Conservation (phyloP, 179 eudicot genomes). For the Silene vulgaris region DNA sequence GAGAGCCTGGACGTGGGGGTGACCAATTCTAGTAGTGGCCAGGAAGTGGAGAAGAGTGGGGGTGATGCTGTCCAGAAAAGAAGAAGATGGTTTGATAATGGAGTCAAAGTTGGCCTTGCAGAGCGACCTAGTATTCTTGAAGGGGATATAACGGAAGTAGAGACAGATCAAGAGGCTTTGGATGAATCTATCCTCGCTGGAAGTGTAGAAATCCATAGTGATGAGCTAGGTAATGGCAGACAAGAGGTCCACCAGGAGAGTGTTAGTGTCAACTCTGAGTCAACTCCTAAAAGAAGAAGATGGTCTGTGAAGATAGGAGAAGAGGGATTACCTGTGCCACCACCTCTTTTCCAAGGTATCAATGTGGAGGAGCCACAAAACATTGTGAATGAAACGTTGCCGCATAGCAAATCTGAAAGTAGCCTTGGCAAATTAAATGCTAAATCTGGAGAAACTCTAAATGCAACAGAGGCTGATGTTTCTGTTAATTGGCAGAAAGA, state of each 20-base stretch:
- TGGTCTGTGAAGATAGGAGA: constrained; percentile 38
- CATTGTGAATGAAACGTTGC: constrained; percentile 3
- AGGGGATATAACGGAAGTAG: constrained; percentile 27
- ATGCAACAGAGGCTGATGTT: constrained; percentile 26
- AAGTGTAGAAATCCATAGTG: constrained; percentile 27
- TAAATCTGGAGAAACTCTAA: constrained; percentile 29
- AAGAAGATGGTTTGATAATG: constrained; percentile 42
- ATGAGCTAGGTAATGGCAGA: constrained; percentile 26
- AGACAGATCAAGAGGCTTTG: constrained; percentile 24
- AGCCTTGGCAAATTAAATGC: constrained; percentile 24
- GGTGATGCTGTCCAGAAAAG: constrained; percentile 35
- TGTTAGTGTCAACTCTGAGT: constrained; percentile 28
- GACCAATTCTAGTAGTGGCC: constrained; percentile 25
- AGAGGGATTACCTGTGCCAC: constrained; percentile 35
- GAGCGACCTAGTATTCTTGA: constrained; percentile 33
- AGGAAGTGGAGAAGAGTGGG: constrained; percentile 32
- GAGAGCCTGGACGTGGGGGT: constrained; percentile 29
- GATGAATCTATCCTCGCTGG: constrained; percentile 29
- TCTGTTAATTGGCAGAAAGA: constrained; percentile 27
- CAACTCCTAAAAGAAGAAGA: constrained; percentile 35
- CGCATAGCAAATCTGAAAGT: constrained; percentile 20
- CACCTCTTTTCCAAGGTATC: constrained; percentile 32
- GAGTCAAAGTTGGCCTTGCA: constrained; percentile 24
- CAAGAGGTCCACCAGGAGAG: constrained; percentile 31
- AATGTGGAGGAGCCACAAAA: constrained; percentile 29